Evolutionary conservation across 2,329 filamentous ascomycete genomes (phyloP), one percentile per base, ranked within the genome.

Genomic region (Colletotrichum orchidophilum): DNA sequence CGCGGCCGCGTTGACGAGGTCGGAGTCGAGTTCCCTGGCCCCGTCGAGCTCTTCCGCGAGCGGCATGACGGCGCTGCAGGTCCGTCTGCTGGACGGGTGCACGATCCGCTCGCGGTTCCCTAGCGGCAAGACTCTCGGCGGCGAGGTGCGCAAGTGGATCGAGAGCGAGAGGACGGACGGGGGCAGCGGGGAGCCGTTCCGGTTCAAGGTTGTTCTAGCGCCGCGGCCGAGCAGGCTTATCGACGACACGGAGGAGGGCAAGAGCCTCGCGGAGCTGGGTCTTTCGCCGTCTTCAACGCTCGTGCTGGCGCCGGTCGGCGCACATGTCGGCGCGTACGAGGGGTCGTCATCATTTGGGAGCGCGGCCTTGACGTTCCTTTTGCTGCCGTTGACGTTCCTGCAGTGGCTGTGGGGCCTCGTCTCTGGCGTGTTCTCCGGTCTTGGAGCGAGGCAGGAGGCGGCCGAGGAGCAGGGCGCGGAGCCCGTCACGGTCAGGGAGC

Each of bases 61-160:
- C 1, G 78, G 79, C 7, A 77, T 77, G 75, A 79, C 82, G 1
- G 88, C 92, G 21, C 83, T 98, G 1, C 94, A 96, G 76, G 89
- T 97, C 21, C 90, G 95, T 8, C 85, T 97, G 0, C 93, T 97
- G 67, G 94, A 98, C 77, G 96, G 96, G 11, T 92, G 91, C 12
- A 95, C 91, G 1, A 88, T 98, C 21, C 90, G 94, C 50, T 88
- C 87, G 3, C 90, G 88, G 21, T 97, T 98, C 79, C 49, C 68
- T 11, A 84, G 89, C 12, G 89, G 90, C 26, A 83, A 83, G 2
- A 93, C 88, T 0, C 85, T 98, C 3, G 81, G 84, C 7, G 83
- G 80, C 7, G 88, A 94, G 53, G 91, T 98, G 1, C 88, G 96
- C 8, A 82, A 85, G 7, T 98, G 94, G 93, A 87, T 98, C 8